Evolutionary conservation across 106 monocot genomes (phyloP).

Genomic region (Cymbidium sinense): DNA sequence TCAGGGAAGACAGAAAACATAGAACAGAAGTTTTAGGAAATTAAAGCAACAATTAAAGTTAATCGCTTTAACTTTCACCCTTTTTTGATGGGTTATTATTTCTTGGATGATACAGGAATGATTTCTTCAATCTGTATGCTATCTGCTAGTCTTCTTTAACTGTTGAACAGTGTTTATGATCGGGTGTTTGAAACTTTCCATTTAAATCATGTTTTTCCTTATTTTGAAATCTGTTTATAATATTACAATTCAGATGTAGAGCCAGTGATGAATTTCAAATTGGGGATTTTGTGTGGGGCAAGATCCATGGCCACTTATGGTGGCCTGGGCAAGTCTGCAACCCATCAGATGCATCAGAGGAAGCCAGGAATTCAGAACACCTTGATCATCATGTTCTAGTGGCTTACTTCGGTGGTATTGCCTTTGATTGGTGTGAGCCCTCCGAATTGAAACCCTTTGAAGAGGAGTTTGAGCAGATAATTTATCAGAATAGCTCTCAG

Average conservation of each 20-base stretch:
- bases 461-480: conserved; percentile 4
- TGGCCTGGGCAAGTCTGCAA: conserved; percentile 63
- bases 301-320: conserved; percentile 54
- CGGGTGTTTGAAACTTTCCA: not conserved
- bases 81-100: not conserved
- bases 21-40: not conserved
- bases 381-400: conserved; percentile 20
- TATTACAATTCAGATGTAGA: not conserved
- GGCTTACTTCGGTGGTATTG: conserved; percentile 21
- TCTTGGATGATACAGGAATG: not conserved
- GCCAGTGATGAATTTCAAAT: not conserved
- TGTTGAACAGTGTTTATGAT: not conserved
- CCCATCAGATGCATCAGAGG: conserved; percentile 22
- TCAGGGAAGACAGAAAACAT: not conserved
- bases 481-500: not conserved
- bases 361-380: conserved; percentile 5
- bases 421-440: conserved; percentile 19
- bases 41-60: not conserved
- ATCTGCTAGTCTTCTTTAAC: not conserved
- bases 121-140: not conserved
- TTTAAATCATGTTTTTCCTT: not conserved
- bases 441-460: conserved; percentile 5
- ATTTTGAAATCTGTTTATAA: not conserved
- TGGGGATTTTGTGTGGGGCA: conserved; percentile 71
- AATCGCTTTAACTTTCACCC: not conserved